These are phyloP conservation scores for Pholiota molesta DNA, from an alignment of 768 basidiomycete genomes.

Conservation along the genomic window DNA sequence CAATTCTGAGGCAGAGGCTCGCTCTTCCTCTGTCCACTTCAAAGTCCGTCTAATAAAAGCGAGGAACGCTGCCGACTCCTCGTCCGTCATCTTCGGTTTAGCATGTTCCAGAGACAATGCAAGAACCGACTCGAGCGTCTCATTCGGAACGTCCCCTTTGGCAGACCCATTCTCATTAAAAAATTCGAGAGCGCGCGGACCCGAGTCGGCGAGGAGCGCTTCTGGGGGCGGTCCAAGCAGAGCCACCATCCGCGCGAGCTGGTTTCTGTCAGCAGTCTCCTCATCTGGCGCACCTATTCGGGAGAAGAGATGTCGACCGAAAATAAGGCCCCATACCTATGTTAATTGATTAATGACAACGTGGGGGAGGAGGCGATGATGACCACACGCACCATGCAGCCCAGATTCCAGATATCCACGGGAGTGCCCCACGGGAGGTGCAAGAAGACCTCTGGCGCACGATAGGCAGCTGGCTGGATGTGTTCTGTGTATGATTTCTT, in stretches of 20 bases:
- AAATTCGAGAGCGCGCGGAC: constrained; percentile 7
- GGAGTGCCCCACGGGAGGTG: constrained; percentile 25
- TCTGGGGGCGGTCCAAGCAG: constrained; percentile 6
- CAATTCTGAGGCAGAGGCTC: constrained; percentile 8
- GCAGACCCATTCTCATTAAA: constrained; percentile 9
- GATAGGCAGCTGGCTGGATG: constrained; percentile 29
- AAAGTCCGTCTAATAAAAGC: constrained; percentile 8
- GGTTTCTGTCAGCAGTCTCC: background rate
- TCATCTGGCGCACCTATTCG: background rate
- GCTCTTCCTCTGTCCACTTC: constrained; percentile 1
- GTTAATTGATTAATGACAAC: background rate
- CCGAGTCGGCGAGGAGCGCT: background rate
- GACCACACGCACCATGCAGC: constrained; percentile 25
- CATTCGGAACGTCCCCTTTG: constrained; percentile 1
- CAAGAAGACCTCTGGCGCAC: constrained; percentile 33
- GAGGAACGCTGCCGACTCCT: constrained; percentile 9
- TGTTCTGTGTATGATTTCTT: constrained; percentile 7
- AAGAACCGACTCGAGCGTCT: constrained; percentile 7
- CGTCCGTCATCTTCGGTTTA: background rate
- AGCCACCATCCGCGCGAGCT: constrained; percentile 7
- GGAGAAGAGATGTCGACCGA: constrained; percentile 7
- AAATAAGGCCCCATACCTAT: background rate
- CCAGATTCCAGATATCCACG: constrained; percentile 36
- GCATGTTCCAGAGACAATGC: background rate
- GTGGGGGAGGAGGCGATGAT: constrained; percentile 1